phyloP scores from a whole-genome alignment of 2,329 filamentous ascomycete genomes.

The Colletotrichum viniferum region DNA sequence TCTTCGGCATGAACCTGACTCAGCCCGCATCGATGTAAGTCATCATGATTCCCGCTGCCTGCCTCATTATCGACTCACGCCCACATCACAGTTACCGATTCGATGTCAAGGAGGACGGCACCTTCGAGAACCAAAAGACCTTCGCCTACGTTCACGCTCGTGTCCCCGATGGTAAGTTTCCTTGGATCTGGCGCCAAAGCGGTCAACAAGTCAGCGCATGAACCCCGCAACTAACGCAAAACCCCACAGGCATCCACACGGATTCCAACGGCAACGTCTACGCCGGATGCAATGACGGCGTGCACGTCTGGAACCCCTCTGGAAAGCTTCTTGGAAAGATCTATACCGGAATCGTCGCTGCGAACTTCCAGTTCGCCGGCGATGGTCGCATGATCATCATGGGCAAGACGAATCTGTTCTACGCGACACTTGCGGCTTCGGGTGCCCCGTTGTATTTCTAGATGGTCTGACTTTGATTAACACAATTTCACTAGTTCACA shows the following conservation, averaged over 20 bases:
- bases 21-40: constrained; percentile 53
- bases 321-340: constrained; percentile 61
- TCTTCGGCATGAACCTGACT: constrained; percentile 45
- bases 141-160: constrained; percentile 62
- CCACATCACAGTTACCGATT: constrained; percentile 44
- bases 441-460: background rate
- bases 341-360: constrained; percentile 46
- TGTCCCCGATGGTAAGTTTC: constrained; percentile 58
- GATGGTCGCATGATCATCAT: constrained; percentile 38
- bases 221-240: constrained; percentile 21
- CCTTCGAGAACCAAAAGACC: constrained; percentile 50
- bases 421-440: constrained; percentile 30
- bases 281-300: constrained; percentile 51
- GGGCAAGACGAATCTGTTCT: constrained; percentile 38
- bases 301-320: constrained; percentile 51
- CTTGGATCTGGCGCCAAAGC: background rate
- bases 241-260: constrained; percentile 50
- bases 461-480: background rate
- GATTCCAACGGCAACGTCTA: constrained; percentile 62
- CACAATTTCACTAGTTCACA: background rate
- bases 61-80: background rate
- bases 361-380: constrained; percentile 51
- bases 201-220: constrained; percentile 26
- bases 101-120: constrained; percentile 48
- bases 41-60: no score